Percentiles rank a stretch among this genome's conserved stretches.
Conservation (phyloP, 805 yeast genomes). For the Ogataea pini region DNA sequence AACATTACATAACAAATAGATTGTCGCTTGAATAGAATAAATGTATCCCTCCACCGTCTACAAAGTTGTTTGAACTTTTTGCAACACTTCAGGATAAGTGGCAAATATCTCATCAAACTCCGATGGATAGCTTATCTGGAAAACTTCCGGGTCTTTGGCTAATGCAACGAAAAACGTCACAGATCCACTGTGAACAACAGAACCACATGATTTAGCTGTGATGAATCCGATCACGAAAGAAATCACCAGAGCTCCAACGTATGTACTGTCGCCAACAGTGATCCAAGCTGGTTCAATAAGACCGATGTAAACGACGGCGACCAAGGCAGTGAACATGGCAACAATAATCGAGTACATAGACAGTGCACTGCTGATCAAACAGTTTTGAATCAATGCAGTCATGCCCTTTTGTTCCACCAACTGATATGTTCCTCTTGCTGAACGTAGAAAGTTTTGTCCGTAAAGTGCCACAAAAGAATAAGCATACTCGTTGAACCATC, state of each 20-base stretch:
- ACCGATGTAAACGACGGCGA: slow-evolving; percentile 65
- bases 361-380: slow-evolving; percentile 73
- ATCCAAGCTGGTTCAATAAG: slow-evolving; percentile 60
- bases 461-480: slow-evolving; percentile 86
- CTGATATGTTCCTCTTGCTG: slow-evolving; percentile 78
- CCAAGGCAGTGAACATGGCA: slow-evolving; percentile 45
- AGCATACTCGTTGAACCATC: slow-evolving; percentile 87
- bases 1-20: neutral
- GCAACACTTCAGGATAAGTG: slow-evolving; percentile 28
- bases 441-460: slow-evolving; percentile 69
- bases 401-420: slow-evolving; percentile 75
- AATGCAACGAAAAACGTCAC: slow-evolving; percentile 82
- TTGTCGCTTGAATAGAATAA: neutral
- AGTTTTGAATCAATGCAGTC: slow-evolving; percentile 82
- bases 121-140: slow-evolving; percentile 70
- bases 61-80: slow-evolving; percentile 6
- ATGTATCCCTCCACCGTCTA: neutral
- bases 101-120: slow-evolving; percentile 31
- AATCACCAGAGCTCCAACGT: slow-evolving; percentile 18
- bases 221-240: slow-evolving; percentile 68
- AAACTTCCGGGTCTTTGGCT: slow-evolving; percentile 83
- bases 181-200: slow-evolving; percentile 75
- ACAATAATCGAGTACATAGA: slow-evolving; percentile 70
- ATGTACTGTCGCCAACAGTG: slow-evolving; percentile 39
- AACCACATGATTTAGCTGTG: slow-evolving; percentile 65